These are phyloP conservation scores for Nothopassalora personata DNA, from an alignment of 2,329 filamentous ascomycete species.

Conservation along the genomic window DNA sequence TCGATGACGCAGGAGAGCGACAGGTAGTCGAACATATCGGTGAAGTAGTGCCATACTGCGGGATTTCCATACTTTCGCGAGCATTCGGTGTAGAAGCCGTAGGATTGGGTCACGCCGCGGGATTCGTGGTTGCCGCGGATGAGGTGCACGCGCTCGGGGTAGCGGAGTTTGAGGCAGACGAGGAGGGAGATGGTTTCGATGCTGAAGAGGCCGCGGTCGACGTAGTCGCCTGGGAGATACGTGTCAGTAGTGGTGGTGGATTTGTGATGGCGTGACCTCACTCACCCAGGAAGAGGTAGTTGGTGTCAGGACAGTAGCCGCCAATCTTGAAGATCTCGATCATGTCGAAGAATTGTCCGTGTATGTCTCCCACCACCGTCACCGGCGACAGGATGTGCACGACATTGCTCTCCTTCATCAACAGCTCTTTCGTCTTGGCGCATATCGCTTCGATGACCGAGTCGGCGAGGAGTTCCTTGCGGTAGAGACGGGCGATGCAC, in stretches of 20 bases:
- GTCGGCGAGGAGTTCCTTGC: conserved; percentile 93
- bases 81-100: conserved; percentile 98
- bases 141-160: conserved; percentile 89
- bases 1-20: conserved; percentile 97
- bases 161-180: conserved; percentile 93
- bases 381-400: conserved; percentile 94
- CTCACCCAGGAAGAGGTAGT: conserved; percentile 90
- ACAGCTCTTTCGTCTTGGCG: conserved; percentile 95
- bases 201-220: conserved; percentile 92
- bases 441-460: conserved; percentile 99
- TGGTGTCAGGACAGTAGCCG: conserved; percentile 94
- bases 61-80: conserved; percentile 97
- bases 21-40: conserved; percentile 99
- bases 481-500: conserved; percentile 94
- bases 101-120: conserved; percentile 94
- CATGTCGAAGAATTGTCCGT: conserved; percentile 97
- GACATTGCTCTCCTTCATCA: conserved; percentile 99
- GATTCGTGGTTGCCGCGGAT: conserved; percentile 98
- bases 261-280: conserved; percentile 23
- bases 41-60: conserved; percentile 99
- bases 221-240: conserved; percentile 57
- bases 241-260: neutral
- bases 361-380: conserved; percentile 96
- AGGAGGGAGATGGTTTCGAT: conserved; percentile 98
- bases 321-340: conserved; percentile 99